Percentiles rank a stretch among this genome's conserved stretches.
Evolutionary conservation across 2,329 filamentous ascomycete genomes (phyloP).

Genomic region (Blastomyces percursus): DNA sequence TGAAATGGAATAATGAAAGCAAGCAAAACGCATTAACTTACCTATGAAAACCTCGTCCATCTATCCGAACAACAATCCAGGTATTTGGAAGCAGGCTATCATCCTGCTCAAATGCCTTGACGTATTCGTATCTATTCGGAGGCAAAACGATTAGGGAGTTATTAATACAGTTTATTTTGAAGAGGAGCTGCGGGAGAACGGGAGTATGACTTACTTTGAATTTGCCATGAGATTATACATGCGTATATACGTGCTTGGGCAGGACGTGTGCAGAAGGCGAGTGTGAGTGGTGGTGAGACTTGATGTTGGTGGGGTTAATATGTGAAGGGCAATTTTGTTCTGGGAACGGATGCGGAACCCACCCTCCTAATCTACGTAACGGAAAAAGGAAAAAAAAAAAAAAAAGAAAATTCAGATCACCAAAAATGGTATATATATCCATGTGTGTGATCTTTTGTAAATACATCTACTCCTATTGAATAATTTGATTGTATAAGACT

Average conservation of each 20-base stretch:
- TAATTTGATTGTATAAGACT: not conserved
- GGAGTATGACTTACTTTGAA: constrained; percentile 13
- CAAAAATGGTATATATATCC: not conserved
- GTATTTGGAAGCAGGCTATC: constrained; percentile 78
- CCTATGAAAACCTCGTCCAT: constrained; percentile 94
- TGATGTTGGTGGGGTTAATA: not conserved
- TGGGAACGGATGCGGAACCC: too few species aligned
- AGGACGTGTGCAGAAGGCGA: not conserved
- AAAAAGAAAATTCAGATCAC: too few species aligned
- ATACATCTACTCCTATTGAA: not conserved
- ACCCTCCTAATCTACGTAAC: too few species aligned
- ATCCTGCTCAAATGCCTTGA: constrained; percentile 74
- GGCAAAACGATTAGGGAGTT: not conserved
- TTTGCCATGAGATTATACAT: constrained; percentile 14
- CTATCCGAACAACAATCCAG: constrained; percentile 89
- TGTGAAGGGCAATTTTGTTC: too few species aligned
- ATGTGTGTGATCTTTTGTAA: not conserved
- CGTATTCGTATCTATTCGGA: constrained; percentile 71
- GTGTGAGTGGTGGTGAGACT: not conserved
- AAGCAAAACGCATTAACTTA: constrained; percentile 27
- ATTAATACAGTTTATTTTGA: not conserved
- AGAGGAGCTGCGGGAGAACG: not conserved
- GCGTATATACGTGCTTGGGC: not conserved
- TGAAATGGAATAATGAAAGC: not conserved
- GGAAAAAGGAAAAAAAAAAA: too few species aligned